Base-by-base conservation (phyloP, 2,329 filamentous ascomycete species). In the Whalleya microplaca region DNA sequence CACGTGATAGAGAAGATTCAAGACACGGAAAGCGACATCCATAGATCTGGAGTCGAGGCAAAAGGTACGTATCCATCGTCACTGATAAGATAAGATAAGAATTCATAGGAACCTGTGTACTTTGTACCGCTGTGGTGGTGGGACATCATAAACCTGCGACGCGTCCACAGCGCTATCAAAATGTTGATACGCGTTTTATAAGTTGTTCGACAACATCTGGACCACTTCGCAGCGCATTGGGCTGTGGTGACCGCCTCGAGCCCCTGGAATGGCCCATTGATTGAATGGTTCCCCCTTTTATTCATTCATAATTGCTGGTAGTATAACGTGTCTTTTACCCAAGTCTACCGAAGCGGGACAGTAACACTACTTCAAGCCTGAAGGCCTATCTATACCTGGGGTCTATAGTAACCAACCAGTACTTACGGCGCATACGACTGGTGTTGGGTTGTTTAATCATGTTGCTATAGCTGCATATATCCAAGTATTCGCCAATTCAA, bases 21-120 rank as follows among this genome's bases (percentile, higher is more conserved):
- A 37, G 9, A 12, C 14, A 37, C 10, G 4, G 32, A n/a, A n/a
- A n/a, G n/a, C n/a, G n/a, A n/a, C n/a, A n/a, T n/a, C n/a, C n/a
- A n/a, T n/a, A n/a, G n/a, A n/a, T 37, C 23, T 4, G 9, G 23
- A 27, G 4, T 4, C 23, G 23, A 27, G 23, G 23, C 9, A 27
- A 4, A 27, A 37, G 32, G 32, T 37, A 37, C 32, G 14, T 37
- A 12, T 29, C 32, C 14, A 12, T 37, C 10, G 9, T 16, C 3
- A 32, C 20, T 40, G 58, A 60, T 62, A 59, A 62, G 59, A 59
- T 62, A 62, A 62, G 54, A 18, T 40, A 3, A 19, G 4, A 18
- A 8, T 19, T 3, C 14, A 12, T 12, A 37, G 23, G 4, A 4
- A 4, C 9, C 23, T 27, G 23, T 27, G 23, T 27, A 27, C 23